These are phyloP conservation scores for Metschnikowia lunata DNA, from an alignment of 805 yeast genomes.

Conservation along the genomic window DNA sequence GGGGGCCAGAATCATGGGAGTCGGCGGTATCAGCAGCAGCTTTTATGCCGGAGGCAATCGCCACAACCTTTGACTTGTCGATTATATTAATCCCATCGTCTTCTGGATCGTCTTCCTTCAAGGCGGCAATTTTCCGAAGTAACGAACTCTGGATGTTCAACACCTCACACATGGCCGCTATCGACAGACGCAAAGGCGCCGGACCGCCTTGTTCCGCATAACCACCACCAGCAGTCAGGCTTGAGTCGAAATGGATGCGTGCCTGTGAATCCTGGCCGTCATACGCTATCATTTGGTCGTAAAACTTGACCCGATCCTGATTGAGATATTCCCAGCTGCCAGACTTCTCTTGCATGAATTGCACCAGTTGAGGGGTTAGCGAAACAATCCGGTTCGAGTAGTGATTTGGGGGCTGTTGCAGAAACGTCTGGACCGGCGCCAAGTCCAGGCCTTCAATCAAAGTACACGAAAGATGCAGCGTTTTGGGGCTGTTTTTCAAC, in stretches of 20 bases:
- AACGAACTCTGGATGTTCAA: constrained; percentile 77
- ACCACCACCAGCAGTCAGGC: constrained; percentile 30
- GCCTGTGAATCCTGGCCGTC: constrained; percentile 71
- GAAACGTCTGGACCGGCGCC: constrained; percentile 46
- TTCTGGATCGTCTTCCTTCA: constrained; percentile 19
- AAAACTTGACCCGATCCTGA: constrained; percentile 69
- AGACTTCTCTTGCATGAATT: constrained; percentile 53
- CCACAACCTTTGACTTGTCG: constrained; percentile 65
- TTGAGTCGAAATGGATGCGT: constrained; percentile 64
- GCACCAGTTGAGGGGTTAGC: constrained; percentile 75
- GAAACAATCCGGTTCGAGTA: constrained; percentile 82
- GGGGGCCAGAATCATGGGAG: neutral
- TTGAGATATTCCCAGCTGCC: constrained; percentile 74
- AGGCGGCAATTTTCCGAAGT: constrained; percentile 41
- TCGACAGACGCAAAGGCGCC: constrained; percentile 10
- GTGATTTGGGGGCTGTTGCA: constrained; percentile 38
- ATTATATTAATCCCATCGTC: constrained; percentile 35
- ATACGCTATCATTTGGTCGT: constrained; percentile 78
- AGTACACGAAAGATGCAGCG: constrained; percentile 56
- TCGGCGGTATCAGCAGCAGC: constrained; percentile 3
- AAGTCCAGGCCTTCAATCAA: constrained; percentile 73
- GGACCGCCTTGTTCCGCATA: constrained; percentile 8
- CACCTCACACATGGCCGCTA: constrained; percentile 86
- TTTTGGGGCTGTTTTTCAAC: constrained; percentile 59
- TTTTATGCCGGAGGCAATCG: constrained; percentile 34